These are phyloP conservation scores for Nicotiana sylvestris DNA, from an alignment of 257 asterid species.

Conservation along the genomic window DNA sequence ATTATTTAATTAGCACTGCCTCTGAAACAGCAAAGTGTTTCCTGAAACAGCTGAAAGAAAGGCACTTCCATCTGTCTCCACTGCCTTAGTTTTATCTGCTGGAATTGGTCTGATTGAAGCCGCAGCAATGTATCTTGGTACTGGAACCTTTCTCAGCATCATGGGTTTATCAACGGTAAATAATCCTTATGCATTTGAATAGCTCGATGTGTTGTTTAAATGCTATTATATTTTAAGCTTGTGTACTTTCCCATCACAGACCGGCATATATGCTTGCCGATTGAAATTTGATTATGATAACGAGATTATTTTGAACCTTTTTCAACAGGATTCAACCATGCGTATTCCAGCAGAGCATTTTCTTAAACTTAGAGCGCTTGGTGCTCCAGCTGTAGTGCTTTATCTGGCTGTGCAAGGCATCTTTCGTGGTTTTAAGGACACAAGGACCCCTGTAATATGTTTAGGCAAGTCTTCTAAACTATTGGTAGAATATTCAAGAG, in stretches of 20 bases:
- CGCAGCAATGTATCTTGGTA: conserved; percentile 37
- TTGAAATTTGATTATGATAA: neutral
- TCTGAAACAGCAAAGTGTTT: neutral
- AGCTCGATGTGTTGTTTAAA: neutral
- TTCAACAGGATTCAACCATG: conserved; percentile 35
- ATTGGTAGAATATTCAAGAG: neutral
- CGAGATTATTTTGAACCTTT: neutral
- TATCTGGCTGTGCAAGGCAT: conserved; percentile 42
- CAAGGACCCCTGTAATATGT: conserved; percentile 37
- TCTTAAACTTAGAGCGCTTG: conserved; percentile 46
- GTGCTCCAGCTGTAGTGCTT: conserved; percentile 49
- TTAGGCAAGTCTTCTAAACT: conserved; percentile 28
- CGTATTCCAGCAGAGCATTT: conserved; percentile 33
- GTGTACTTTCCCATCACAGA: neutral
- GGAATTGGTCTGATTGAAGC: conserved; percentile 41
- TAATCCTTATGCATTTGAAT: neutral
- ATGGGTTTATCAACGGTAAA: conserved; percentile 41
- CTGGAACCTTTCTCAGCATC: conserved; percentile 34
- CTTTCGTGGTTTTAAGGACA: conserved; percentile 42
- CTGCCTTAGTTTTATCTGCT: conserved; percentile 36
- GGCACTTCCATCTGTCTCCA: conserved; percentile 36
- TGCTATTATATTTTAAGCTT: neutral
- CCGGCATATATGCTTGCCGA: neutral
- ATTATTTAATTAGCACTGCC: neutral
- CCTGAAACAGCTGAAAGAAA: conserved; percentile 29